phyloP scores from a whole-genome alignment of 768 basidiomycete species.

The Amanita subjunquillea region DNA sequence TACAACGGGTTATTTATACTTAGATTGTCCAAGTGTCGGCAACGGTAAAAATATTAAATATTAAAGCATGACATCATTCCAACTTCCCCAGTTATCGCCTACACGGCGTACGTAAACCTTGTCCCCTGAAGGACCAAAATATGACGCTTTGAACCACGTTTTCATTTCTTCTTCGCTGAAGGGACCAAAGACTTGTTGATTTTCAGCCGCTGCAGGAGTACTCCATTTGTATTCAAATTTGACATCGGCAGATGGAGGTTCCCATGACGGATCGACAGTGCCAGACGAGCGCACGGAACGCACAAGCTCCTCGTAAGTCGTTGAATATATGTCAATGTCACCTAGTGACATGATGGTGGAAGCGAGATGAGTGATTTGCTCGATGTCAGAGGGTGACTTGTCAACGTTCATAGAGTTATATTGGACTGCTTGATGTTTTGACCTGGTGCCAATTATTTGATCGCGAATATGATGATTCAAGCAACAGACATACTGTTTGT shows the following conservation, averaged over 20 bases:
- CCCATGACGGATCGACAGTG: conserved; percentile 57
- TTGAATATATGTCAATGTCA: conserved; percentile 79
- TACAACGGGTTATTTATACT: conserved; percentile 7
- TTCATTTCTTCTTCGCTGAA: conserved; percentile 74
- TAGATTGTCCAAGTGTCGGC: conserved; percentile 6
- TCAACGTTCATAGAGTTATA: conserved; percentile 27
- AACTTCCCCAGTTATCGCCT: conserved; percentile 65
- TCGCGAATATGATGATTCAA: neutral
- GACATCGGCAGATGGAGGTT: conserved; percentile 64
- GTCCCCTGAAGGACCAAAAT: conserved; percentile 72
- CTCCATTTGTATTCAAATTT: conserved; percentile 82
- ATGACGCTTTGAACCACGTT: conserved; percentile 69
- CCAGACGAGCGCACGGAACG: conserved; percentile 67
- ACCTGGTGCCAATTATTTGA: neutral
- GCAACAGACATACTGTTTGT: conserved; percentile 16
- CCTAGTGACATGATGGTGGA: conserved; percentile 84
- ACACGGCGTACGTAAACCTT: conserved; percentile 63
- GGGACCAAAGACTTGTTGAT: conserved; percentile 62
- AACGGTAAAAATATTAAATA: conserved; percentile 18
- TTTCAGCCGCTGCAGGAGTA: conserved; percentile 33
- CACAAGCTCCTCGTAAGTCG: conserved; percentile 78
- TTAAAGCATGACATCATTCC: conserved; percentile 49
- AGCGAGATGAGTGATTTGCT: conserved; percentile 74
- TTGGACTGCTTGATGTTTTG: neutral
- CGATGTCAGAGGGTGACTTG: conserved; percentile 46